Conservation (phyloP, 805 yeast species). For the Kazachstania taianensis region DNA sequence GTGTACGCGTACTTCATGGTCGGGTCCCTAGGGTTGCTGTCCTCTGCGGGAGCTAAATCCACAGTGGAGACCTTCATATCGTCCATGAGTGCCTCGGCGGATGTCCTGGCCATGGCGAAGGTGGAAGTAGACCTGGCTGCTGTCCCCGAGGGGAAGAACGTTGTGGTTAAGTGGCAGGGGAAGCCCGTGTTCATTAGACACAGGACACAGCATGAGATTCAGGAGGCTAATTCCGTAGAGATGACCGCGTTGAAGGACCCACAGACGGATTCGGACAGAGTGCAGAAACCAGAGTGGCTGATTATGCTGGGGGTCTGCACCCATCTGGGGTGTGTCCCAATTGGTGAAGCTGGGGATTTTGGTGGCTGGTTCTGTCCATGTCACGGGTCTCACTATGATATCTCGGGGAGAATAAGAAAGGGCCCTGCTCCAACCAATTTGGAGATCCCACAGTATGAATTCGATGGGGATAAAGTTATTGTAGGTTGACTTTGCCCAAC, state of each 20-base stretch:
- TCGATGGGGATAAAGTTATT: conserved; percentile 73
- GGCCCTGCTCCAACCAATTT: conserved; percentile 99
- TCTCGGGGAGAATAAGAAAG: conserved; percentile 98
- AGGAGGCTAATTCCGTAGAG: conserved; percentile 84
- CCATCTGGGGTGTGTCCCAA: conserved; percentile 99
- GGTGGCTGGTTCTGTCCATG: conserved; percentile 99
- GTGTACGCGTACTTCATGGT: conserved; percentile 94
- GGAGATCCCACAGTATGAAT: conserved; percentile 89
- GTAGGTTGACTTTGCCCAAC: conserved; percentile 53
- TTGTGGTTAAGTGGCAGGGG: conserved; percentile 99
- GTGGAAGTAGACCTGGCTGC: conserved; percentile 91
- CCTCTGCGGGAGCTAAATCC: conserved; percentile 92
- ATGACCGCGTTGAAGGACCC: conserved; percentile 82
- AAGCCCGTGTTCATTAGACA: conserved; percentile 99
- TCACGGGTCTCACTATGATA: conserved; percentile 99
- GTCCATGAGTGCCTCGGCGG: conserved; percentile 96
- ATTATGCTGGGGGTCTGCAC: conserved; percentile 99
- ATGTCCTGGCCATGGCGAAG: conserved; percentile 98
- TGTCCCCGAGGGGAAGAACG: conserved; percentile 96
- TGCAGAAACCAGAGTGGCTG: conserved; percentile 94
- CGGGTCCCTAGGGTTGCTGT: conserved; percentile 83
- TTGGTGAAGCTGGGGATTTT: conserved; percentile 98
- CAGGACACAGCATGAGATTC: conserved; percentile 88
- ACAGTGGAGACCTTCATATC: conserved; percentile 88
- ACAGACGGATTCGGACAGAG: conserved; percentile 86